Base-by-base conservation (phyloP, 495 filamentous ascomycete species). In the Darksidea phi region DNA sequence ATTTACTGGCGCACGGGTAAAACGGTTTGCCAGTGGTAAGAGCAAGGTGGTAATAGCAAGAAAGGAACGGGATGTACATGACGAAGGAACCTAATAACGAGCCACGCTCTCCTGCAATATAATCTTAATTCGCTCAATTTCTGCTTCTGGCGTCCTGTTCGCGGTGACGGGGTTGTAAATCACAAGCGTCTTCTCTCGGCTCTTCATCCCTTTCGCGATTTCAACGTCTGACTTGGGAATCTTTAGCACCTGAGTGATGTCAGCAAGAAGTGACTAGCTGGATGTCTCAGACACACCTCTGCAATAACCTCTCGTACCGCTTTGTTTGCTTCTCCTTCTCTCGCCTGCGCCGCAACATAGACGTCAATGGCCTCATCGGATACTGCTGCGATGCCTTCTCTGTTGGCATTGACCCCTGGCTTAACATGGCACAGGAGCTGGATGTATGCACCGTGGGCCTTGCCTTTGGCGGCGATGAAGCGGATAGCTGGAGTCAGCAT, bases 311-410 rank as follows among this genome's bases (percentile, higher is more conserved):
- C 77, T 58, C 84, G 75, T 7, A 88, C 84, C 13, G 86, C 84
- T 54, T 78, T 77, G 63, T 90, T 90, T 3, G 86, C 83, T 69
- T 86, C 84, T 1, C 86, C 85, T 21, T 88, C 83, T 36, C 80
- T 76, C 10, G 86, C 80, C 47, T 78, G 83, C 0, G 84, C 86
- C 2, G 85, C 69, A 0, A 88, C 85, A 25, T 81, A 84, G 1
- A 90, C 67, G 48, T 86, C 81, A 54, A 89, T 77, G 11, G 73
- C 72, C 6, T 83, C 78, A 0, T 79, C 73, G 1, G 77, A 78
- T 8, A 88, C 73, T 0, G 73, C 73, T 11, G 73, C 71, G 21
- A 88, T 76, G 1, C 85, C 84, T 61, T 86, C 80, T 5, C 84
- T 79, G 43, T 76, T 73, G n/a, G 80, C 80, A 55, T 78, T 84